These are phyloP conservation scores for Lecanicillium sp. DNA, from an alignment of 2,329 filamentous ascomycete species.

Conservation along the genomic window DNA sequence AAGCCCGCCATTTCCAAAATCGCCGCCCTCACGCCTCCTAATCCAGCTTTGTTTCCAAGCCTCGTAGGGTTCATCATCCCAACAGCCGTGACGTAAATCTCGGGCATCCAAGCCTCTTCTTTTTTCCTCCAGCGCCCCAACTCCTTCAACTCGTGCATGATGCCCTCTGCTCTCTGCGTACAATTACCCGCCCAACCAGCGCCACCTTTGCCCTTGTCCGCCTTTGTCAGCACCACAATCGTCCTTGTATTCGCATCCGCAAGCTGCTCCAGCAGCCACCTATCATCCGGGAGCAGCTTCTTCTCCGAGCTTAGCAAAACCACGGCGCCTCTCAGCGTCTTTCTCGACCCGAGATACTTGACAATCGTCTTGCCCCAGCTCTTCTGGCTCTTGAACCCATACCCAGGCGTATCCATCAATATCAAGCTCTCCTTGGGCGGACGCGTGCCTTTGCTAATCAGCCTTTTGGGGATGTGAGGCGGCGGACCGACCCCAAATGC, in stretches of 20 bases:
- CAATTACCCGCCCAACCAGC: constrained; percentile 21
- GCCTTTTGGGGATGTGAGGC: constrained; percentile 17
- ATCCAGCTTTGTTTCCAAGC: constrained; percentile 26
- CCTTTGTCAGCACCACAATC: constrained; percentile 47
- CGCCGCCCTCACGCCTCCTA: constrained; percentile 30
- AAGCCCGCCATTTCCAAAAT: constrained; percentile 33
- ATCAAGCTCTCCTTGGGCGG: constrained; percentile 38
- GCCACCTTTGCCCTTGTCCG: constrained; percentile 40
- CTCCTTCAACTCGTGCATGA: constrained; percentile 19
- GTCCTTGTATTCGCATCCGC: constrained; percentile 35
- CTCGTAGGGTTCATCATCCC: constrained; percentile 23
- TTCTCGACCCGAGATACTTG: constrained; percentile 39
- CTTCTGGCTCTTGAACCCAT: constrained; percentile 35
- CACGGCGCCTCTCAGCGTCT: constrained; percentile 41
- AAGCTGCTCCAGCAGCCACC: constrained; percentile 37
- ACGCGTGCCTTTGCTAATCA: constrained; percentile 25
- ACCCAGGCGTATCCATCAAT: constrained; percentile 44
- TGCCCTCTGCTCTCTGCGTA: constrained; percentile 14
- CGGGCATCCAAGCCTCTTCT: constrained; percentile 18
- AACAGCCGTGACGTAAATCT: constrained; percentile 28
- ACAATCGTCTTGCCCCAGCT: constrained; percentile 46
- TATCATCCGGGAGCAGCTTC: constrained; percentile 39
- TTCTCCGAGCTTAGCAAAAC: constrained; percentile 46
- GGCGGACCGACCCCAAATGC: constrained; percentile 44
- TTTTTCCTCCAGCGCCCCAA: constrained; percentile 20